Conservation (phyloP, 169 alveolate species). For the Neospora caninum region DNA sequence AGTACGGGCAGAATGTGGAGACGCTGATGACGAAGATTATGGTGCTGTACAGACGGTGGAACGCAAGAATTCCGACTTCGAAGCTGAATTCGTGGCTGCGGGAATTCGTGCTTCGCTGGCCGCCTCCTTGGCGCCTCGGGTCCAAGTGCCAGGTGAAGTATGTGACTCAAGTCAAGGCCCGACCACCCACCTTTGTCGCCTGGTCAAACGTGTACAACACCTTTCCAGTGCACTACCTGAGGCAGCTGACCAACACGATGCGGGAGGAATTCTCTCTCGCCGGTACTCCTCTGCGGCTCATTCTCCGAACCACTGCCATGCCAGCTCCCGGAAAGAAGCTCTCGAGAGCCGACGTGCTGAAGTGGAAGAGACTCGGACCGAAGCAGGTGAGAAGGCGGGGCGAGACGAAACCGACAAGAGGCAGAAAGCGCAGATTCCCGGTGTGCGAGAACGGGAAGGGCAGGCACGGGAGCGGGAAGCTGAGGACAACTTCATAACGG, state of each 20-base stretch:
- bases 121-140: constrained; percentile 88
- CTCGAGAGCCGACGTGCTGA: constrained; percentile 67
- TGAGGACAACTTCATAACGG: too few relatives aligned
- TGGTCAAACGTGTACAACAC: constrained; percentile 81
- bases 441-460: too few relatives aligned
- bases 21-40: constrained; percentile 61
- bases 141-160: constrained; percentile 79
- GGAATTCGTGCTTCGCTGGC: constrained; percentile 67
- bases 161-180: constrained; percentile 68
- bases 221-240: constrained; percentile 79
- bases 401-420: background rate
- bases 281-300: constrained; percentile 74
- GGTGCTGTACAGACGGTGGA: constrained; percentile 63
- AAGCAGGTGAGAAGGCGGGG: constrained; percentile 64
- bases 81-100: constrained; percentile 69
- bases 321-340: constrained; percentile 71
- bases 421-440: too few relatives aligned
- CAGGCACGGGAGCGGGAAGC: too few relatives aligned
- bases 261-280: constrained; percentile 75
- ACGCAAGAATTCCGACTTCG: constrained; percentile 70
- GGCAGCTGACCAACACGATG: constrained; percentile 76
- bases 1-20: constrained; percentile 63
- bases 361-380: constrained; percentile 78
- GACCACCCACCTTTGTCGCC: constrained; percentile 84
- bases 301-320: constrained; percentile 77